Evolutionary conservation across 1,139 yeast genomes (phyloP).

Genomic region (Hyphopichia buzzinii): DNA sequence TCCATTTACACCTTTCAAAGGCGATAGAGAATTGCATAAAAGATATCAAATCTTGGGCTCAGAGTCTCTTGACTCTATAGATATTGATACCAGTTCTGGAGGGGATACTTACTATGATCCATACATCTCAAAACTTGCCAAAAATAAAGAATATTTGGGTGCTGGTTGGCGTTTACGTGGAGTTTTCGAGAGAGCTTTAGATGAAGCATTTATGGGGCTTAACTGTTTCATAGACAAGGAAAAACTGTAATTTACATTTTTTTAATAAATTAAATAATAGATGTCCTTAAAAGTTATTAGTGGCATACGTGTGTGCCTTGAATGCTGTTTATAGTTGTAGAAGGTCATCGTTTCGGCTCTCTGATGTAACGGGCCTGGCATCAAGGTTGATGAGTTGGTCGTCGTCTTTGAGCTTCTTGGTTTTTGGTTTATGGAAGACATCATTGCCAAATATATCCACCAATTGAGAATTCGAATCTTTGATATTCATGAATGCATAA

Average conservation of each 20-base stretch:
- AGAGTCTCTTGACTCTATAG: constrained; percentile 31
- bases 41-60: constrained; percentile 34
- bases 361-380: not conserved
- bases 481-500: not conserved
- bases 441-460: not conserved
- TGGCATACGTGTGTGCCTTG: too few relatives aligned
- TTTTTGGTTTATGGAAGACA: not conserved
- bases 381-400: not conserved
- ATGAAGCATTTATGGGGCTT: constrained; percentile 87
- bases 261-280: too few relatives aligned
- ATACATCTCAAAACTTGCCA: constrained; percentile 51
- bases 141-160: constrained; percentile 71
- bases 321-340: not conserved
- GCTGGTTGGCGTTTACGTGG: constrained; percentile 77
- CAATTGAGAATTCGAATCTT: not conserved
- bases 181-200: constrained; percentile 74
- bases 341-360: not conserved
- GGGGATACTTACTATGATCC: constrained; percentile 47
- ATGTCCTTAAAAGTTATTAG: too few relatives aligned
- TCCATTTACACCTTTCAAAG: constrained; percentile 94
- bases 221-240: constrained; percentile 78
- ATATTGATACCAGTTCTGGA: constrained; percentile 52
- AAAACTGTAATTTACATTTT: constrained; percentile 23
- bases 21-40: constrained; percentile 65
- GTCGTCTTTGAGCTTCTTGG: not conserved